These are phyloP conservation scores for Pezicula rhizophila DNA, from an alignment of 2,329 filamentous ascomycete species.

Conservation along the genomic window DNA sequence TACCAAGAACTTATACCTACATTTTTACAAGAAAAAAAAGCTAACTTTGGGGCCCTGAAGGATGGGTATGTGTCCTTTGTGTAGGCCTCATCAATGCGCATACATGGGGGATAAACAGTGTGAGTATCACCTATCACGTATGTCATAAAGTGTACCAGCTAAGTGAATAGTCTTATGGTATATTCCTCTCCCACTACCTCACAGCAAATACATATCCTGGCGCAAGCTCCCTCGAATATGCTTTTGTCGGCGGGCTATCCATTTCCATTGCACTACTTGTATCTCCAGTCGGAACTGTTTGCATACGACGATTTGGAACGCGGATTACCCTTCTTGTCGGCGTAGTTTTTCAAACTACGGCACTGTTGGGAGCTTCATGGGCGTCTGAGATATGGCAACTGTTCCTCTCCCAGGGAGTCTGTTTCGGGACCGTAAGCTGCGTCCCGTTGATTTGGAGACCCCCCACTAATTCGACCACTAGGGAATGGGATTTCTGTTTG, in stretches of 20 bases:
- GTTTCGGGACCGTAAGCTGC: constrained; percentile 54
- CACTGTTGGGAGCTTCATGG: constrained; percentile 66
- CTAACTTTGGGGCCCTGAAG: neutral
- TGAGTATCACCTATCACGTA: constrained; percentile 8
- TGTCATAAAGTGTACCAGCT: neutral
- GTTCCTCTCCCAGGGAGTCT: constrained; percentile 66
- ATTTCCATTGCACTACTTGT: constrained; percentile 61
- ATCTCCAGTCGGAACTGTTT: constrained; percentile 47
- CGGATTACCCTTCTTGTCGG: constrained; percentile 59
- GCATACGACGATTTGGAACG: constrained; percentile 56
- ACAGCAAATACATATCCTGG: constrained; percentile 54
- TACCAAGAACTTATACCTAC: neutral
- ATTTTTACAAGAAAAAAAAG: neutral
- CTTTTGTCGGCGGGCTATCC: constrained; percentile 70
- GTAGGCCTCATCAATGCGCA: constrained; percentile 38
- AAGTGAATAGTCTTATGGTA: constrained; percentile 50
- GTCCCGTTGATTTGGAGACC: neutral
- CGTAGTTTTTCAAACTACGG: constrained; percentile 54
- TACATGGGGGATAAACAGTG: constrained; percentile 37
- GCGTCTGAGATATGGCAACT: constrained; percentile 67
- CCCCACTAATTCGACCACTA: neutral
- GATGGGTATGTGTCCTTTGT: constrained; percentile 45
- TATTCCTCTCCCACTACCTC: constrained; percentile 74
- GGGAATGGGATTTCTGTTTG: constrained; percentile 71
- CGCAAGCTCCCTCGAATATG: constrained; percentile 60